Evolutionary conservation across 2,329 filamentous ascomycete genomes (phyloP).

Genomic region (Colletotrichum lupini): DNA sequence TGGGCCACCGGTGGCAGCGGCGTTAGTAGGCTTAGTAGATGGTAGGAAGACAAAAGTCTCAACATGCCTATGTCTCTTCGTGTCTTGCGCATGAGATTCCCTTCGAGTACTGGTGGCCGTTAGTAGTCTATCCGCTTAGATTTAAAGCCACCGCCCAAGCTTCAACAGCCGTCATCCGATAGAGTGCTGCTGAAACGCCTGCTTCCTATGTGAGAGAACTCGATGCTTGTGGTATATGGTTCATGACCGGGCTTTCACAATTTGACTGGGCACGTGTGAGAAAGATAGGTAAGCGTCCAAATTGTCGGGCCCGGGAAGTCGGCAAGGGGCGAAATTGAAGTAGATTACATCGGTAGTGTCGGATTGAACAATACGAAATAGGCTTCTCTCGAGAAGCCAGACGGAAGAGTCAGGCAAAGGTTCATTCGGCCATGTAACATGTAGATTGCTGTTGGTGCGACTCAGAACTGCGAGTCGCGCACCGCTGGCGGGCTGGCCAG

Average conservation of each 20-base stretch:
- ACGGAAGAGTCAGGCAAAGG: not conserved
- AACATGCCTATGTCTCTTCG: not conserved
- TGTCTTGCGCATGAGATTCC: not conserved
- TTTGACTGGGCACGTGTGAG: not conserved
- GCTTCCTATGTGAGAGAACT: not conserved
- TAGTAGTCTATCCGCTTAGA: not conserved
- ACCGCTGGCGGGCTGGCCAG: not conserved
- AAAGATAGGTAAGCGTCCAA: not conserved
- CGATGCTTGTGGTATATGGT: not conserved
- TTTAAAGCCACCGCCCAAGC: not conserved
- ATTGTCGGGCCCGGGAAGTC: not conserved
- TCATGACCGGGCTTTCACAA: too few relatives aligned
- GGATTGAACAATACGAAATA: not conserved
- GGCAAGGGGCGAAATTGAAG: not conserved
- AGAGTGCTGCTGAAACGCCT: not conserved
- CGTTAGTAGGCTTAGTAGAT: conserved; percentile 12
- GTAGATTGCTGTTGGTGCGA: not conserved
- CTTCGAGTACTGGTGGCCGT: too few relatives aligned
- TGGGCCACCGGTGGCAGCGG: not conserved
- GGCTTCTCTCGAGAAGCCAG: not conserved
- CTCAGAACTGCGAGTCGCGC: not conserved
- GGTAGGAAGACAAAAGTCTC: not conserved
- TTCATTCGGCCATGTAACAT: not conserved
- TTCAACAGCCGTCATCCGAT: not conserved
- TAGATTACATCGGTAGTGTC: not conserved